Conservation (phyloP, 441 rosid species). For the Erodium trifolium region DNA sequence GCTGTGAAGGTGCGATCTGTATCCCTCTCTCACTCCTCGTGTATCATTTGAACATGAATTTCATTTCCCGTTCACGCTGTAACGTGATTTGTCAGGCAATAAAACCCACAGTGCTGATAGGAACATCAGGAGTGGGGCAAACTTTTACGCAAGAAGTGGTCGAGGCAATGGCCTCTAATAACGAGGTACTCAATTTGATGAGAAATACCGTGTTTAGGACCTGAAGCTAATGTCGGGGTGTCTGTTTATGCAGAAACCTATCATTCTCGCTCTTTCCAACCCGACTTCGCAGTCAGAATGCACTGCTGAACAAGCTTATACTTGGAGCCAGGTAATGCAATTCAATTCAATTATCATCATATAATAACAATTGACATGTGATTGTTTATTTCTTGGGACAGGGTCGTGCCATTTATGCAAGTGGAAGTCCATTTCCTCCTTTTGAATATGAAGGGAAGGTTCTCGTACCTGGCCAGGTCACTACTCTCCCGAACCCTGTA, state of each 20-base stretch:
- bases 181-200: not conserved
- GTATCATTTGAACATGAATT: too few species aligned
- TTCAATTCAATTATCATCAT: too few species aligned
- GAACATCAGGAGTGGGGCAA: not conserved
- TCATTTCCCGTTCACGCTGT: too few species aligned
- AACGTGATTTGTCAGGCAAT: not conserved
- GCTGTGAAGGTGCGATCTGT: not conserved
- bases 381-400: slow-evolving; percentile 18
- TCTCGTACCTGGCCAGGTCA: slow-evolving; percentile 41
- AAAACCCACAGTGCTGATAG: not conserved
- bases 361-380: too few species aligned
- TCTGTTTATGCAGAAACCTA: slow-evolving; percentile 50
- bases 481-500: too few species aligned
- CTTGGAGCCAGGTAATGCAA: slow-evolving; percentile 32
- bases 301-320: slow-evolving; percentile 84
- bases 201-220: not conserved
- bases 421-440: slow-evolving; percentile 76
- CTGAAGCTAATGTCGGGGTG: not conserved
- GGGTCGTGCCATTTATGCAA: slow-evolving; percentile 85
- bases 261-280: slow-evolving; percentile 79
- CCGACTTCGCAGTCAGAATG: slow-evolving; percentile 93
- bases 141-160: not conserved
- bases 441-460: slow-evolving; percentile 52
- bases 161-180: not conserved
- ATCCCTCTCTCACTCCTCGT: too few species aligned